phyloP scores from a whole-genome alignment of 352 stramenopile species.

The Phytophthora sp. region DNA sequence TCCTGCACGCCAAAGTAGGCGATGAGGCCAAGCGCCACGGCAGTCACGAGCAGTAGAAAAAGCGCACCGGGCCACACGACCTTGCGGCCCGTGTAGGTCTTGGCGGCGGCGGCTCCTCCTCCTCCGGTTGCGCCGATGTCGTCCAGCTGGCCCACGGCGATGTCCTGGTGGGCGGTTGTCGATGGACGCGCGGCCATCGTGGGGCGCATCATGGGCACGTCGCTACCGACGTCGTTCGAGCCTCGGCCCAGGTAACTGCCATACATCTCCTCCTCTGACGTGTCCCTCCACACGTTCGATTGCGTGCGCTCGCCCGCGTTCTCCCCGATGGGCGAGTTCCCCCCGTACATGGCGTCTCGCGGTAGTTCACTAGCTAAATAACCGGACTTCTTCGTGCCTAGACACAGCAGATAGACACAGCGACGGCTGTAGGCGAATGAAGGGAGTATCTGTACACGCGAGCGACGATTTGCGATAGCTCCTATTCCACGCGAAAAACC shows the following conservation, averaged over 20 bases:
- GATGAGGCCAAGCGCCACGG: slow-evolving; percentile 55
- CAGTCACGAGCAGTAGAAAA: slow-evolving; percentile 65
- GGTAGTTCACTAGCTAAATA: no score
- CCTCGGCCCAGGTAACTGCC: slow-evolving; percentile 67
- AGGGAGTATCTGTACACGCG: no score
- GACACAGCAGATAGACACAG: no score
- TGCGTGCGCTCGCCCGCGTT: slow-evolving; percentile 38
- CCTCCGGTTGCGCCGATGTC: slow-evolving; percentile 30
- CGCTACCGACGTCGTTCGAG: slow-evolving; percentile 35
- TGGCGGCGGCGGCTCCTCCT: slow-evolving; percentile 8
- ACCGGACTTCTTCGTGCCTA: background rate
- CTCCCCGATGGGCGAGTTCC: slow-evolving; percentile 38
- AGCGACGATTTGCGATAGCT: no score
- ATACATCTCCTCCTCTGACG: slow-evolving; percentile 73
- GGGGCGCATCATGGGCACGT: slow-evolving; percentile 59
- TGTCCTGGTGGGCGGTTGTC: slow-evolving; percentile 63
- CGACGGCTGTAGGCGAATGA: no score
- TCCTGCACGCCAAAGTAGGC: slow-evolving; percentile 68
- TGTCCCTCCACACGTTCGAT: slow-evolving; percentile 78
- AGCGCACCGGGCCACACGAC: slow-evolving; percentile 81
- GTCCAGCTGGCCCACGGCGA: slow-evolving; percentile 76
- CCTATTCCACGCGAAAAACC: no score
- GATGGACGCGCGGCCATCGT: slow-evolving; percentile 44
- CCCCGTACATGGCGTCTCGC: slow-evolving; percentile 41
- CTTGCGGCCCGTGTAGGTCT: slow-evolving; percentile 71